Percentiles rank a stretch among this genome's conserved stretches.
phyloP scores from a whole-genome alignment of 1,284 basidiomycete genomes.

The Trichosporon asahii region DNA sequence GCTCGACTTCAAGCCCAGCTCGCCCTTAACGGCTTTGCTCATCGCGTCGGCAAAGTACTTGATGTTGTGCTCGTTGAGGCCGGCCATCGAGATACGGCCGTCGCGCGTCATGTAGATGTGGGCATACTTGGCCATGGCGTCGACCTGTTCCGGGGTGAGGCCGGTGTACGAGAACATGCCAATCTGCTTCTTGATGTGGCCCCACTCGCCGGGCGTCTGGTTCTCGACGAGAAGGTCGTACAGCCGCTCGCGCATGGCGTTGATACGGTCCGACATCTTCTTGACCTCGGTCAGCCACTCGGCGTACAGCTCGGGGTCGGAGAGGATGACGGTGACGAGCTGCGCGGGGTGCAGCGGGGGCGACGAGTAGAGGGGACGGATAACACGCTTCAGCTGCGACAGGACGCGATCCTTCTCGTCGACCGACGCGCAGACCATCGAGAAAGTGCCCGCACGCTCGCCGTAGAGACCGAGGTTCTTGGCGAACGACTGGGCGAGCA shows the following conservation, averaged over 20 bases:
- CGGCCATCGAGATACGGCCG: conserved; percentile 94
- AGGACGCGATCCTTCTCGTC: conserved; percentile 86
- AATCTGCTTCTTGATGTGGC: conserved; percentile 94
- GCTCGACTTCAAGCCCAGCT: conserved; percentile 49
- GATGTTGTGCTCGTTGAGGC: conserved; percentile 83
- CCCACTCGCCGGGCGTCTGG: conserved; percentile 91
- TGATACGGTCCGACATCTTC: conserved; percentile 94
- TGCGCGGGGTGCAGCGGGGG: conserved; percentile 85
- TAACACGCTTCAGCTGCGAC: conserved; percentile 92
- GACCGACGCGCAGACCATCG: conserved; percentile 66
- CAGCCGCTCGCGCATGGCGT: conserved; percentile 85
- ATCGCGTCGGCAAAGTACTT: conserved; percentile 86
- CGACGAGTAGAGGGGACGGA: conserved; percentile 98
- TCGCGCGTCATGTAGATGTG: conserved; percentile 73
- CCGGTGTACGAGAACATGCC: conserved; percentile 78
- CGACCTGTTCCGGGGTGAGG: conserved; percentile 76
- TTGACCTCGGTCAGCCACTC: conserved; percentile 91
- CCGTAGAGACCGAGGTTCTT: conserved; percentile 99
- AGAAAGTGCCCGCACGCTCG: conserved; percentile 94
- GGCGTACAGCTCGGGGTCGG: conserved; percentile 68
- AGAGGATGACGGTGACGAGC: conserved; percentile 80
- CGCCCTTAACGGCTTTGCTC: conserved; percentile 74
- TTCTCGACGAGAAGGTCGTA: conserved; percentile 76
- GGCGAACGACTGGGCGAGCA: conserved; percentile 90
- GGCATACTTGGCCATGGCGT: conserved; percentile 81